Percentiles rank a stretch among this genome's conserved stretches.
These are phyloP conservation scores for Rhodotorula taiwanensis DNA, from an alignment of 768 basidiomycete genomes.

Conservation along the genomic window DNA sequence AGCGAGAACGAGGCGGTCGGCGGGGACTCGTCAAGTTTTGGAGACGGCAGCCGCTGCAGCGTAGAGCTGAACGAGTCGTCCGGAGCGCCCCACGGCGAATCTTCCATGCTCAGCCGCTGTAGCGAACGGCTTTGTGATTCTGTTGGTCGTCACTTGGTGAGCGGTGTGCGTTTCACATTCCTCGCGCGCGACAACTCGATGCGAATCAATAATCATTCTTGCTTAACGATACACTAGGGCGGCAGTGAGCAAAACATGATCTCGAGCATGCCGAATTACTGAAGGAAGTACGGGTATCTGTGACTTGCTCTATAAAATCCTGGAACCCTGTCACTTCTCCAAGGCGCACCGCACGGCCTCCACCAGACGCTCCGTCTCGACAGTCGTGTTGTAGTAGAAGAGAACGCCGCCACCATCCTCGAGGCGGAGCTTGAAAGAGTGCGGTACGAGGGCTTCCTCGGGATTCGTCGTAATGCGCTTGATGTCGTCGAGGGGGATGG, in stretches of 20 bases:
- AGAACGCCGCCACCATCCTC: slow-evolving; percentile 12
- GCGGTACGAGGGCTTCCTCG: slow-evolving; percentile 23
- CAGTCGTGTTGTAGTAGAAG: slow-evolving; percentile 19
- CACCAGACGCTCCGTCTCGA: slow-evolving; percentile 22
- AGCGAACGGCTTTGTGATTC: too few relatives aligned
- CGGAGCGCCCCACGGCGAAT: slow-evolving; percentile 24
- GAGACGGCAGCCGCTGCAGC: neutral
- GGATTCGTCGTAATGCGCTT: neutral
- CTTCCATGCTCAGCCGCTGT: slow-evolving; percentile 3
- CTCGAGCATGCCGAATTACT: too few relatives aligned
- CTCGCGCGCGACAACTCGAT: too few relatives aligned
- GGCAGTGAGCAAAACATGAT: too few relatives aligned
- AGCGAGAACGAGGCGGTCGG: neutral
- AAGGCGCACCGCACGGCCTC: slow-evolving; percentile 10
- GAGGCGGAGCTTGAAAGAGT: slow-evolving; percentile 23
- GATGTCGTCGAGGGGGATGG: neutral
- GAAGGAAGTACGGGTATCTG: too few relatives aligned
- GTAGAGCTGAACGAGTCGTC: neutral
- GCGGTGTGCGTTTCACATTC: too few relatives aligned
- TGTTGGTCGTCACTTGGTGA: too few relatives aligned
- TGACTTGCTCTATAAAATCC: neutral
- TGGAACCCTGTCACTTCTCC: neutral
- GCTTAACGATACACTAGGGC: too few relatives aligned
- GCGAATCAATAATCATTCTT: too few relatives aligned
- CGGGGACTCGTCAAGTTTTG: neutral